Base-by-base conservation (phyloP, 192 early-diverging fungal genomes). In the Umbelopsis vinacea region DNA sequence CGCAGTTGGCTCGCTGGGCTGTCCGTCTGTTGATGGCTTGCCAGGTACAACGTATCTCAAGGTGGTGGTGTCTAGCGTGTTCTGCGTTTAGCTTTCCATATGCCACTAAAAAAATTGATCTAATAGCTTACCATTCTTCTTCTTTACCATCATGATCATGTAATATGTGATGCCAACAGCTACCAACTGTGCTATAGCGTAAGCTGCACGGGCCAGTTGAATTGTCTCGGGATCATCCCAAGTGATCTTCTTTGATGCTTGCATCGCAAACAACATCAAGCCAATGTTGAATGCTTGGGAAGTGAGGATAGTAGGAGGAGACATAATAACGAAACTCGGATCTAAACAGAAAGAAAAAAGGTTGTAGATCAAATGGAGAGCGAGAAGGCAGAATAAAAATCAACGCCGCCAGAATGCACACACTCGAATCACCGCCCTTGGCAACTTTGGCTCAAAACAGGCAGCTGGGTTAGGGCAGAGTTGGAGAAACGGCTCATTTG, bases 21-120 rank as follows among this genome's bases (percentile, higher is more conserved):
- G 70, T 17, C 82, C 76, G 15, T 76, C 71, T 33, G 85, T 29
- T 15, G 50, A 40, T 33, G 89, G 83, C 81, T 86, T 90, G 76
- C 89, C 81, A 26, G 89, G 81, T 45, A 94, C 91, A 24, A 89
- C 84, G 81, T 95, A 96, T 72, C 89, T 83, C 45, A 98, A 85
- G n/a, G 84, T 69, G 15, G 93, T 95, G 37, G 85, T 86, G 75
- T 98, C 96, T 91, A 76, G 2, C 14, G 5, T n/a, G 33, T 17
- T 12, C 11, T 19, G 33, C 8, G 35, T 54, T n/a, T 43, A 60
- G 22, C 46, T 71, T 33, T 33, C 60, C 21, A 55, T 11, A 9
- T 14, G 23, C 52, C 52, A 52, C n/a, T n/a, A 52, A 23, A 23
- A 6, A 4, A 10, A 14, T 11, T 63, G 9, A 63, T 14, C 3